Evolutionary conservation across 1,284 basidiomycete species (phyloP), one percentile per base, ranked within the genome.

Genomic region (Lignosus rhinocerotis): DNA sequence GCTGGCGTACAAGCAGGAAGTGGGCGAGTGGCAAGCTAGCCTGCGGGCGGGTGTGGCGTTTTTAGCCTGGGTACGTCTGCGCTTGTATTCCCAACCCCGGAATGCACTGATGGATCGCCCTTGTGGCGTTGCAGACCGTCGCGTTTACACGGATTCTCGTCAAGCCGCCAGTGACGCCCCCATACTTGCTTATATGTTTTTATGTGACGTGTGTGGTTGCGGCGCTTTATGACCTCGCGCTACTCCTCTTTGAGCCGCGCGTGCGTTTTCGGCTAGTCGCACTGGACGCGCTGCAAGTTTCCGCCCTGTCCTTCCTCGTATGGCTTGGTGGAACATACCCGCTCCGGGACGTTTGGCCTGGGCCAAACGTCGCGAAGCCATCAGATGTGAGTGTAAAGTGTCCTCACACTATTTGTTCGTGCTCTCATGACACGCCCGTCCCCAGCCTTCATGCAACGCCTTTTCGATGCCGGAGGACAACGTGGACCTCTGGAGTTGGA

Each of bases 401-500:
- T n/a, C n/a, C 31, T 39, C 32, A 31, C 38, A 16, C 16, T n/a
- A 44, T n/a, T 10, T 36, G 17, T 42, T 43, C 48, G 38, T 42
- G 32, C n/a, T 12, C 12, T 42, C 42, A 51, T 17, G 25, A 6
- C 16, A 43, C 25, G 9, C 21, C 16, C 17, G n/a, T 32, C 21
- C n/a, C 33, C 42, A 86, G 84, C 70, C 75, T 11, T 83, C 86
- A 3, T 83, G 83, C 7, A 75, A 71, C 53, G 63, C 68, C 10
- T 68, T 80, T 32, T 80, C 84, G 3, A 80, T 81, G 68, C 86
- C 87, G 3, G 92, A 94, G 71, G 92, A 94, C 68, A 76, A 80
- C 56, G 87, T 85, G 43, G 86, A 80, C n/a, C 75, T 94, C 14
- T 89, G 85, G 82, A 78, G 84, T n/a, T 93, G 92, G 88, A 77